These are phyloP conservation scores for Rhizophora apiculata DNA, from an alignment of 345 rosid genomes.

Conservation along the genomic window DNA sequence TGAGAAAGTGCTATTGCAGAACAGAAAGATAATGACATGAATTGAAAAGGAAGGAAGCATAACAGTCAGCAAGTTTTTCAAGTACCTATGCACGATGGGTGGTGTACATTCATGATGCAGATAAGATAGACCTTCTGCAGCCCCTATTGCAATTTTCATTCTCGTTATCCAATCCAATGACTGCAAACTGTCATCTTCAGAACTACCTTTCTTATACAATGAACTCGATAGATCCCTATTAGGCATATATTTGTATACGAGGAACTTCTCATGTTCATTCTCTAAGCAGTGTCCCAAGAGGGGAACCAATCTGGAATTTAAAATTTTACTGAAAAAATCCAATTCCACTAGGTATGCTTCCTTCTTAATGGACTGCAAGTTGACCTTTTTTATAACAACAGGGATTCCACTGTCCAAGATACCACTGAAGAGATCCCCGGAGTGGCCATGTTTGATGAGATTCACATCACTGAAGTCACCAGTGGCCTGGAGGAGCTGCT, in stretches of 20 bases:
- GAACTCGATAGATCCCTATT: conserved; percentile 80
- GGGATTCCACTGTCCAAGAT: conserved; percentile 55
- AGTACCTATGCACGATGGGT: conserved; percentile 89
- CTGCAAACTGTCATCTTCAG: conserved; percentile 67
- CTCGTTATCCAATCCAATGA: conserved; percentile 99
- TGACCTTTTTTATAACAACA: conserved; percentile 68
- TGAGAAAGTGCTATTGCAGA: not conserved
- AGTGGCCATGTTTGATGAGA: conserved; percentile 88
- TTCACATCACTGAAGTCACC: conserved; percentile 60
- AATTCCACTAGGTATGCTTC: conserved; percentile 67
- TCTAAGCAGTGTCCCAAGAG: conserved; percentile 82
- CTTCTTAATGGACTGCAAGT: conserved; percentile 45
- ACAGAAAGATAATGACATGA: not conserved
- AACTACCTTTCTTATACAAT: conserved; percentile 55
- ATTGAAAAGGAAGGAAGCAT: not conserved
- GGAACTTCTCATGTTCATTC: conserved; percentile 71
- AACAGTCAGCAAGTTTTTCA: not conserved
- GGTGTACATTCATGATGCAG: conserved; percentile 93
- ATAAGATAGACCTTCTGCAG: conserved; percentile 81
- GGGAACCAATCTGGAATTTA: conserved; percentile 77
- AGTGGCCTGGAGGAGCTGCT: conserved; percentile 74
- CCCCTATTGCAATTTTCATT: conserved; percentile 90
- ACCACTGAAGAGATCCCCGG: conserved; percentile 83
- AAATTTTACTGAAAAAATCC: conserved; percentile 75
- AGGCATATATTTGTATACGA: conserved; percentile 86